Percentiles rank a stretch among this genome's conserved stretches.
Evolutionary conservation across 108 stramenopile species (phyloP).

Genomic region (Fragilaria crotonensis): DNA sequence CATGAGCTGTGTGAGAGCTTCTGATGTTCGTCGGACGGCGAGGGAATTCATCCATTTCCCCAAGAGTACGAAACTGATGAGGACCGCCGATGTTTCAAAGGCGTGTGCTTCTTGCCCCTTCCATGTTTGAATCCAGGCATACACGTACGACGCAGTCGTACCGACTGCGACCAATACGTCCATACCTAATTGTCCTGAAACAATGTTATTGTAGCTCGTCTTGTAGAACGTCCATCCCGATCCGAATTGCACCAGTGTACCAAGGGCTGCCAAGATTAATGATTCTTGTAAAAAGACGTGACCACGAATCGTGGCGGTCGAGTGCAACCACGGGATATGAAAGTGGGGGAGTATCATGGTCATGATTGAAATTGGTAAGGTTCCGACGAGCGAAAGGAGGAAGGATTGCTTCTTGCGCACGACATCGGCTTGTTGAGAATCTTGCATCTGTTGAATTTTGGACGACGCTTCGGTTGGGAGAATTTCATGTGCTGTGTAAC

Average conservation of each 20-base stretch:
- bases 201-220: conserved; percentile 46
- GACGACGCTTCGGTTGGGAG: conserved; percentile 9
- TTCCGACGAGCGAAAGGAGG: conserved; percentile 23
- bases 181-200: conserved; percentile 67
- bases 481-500: conserved; percentile 27
- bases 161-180: conserved; percentile 75
- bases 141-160: conserved; percentile 72
- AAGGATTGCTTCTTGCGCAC: conserved; percentile 20
- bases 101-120: conserved; percentile 40
- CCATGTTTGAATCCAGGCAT: too few relatives aligned
- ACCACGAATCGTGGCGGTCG: conserved; percentile 10
- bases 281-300: conserved; percentile 21
- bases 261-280: conserved; percentile 24
- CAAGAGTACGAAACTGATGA: conserved; percentile 65
- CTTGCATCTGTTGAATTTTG: conserved; percentile 17
- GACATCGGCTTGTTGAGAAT: conserved; percentile 29
- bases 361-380: conserved; percentile 31
- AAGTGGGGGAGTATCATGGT: conserved; percentile 39
- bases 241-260: conserved; percentile 77
- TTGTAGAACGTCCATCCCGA: conserved; percentile 71
- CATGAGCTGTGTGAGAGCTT: conserved; percentile 35
- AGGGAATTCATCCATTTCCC: conserved; percentile 71
- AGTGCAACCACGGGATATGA: conserved; percentile 13
- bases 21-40: conserved; percentile 34
- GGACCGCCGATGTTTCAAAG: conserved; percentile 65